phyloP scores from a whole-genome alignment of 78 protist species.

The Emiliania huxleyi region DNA sequence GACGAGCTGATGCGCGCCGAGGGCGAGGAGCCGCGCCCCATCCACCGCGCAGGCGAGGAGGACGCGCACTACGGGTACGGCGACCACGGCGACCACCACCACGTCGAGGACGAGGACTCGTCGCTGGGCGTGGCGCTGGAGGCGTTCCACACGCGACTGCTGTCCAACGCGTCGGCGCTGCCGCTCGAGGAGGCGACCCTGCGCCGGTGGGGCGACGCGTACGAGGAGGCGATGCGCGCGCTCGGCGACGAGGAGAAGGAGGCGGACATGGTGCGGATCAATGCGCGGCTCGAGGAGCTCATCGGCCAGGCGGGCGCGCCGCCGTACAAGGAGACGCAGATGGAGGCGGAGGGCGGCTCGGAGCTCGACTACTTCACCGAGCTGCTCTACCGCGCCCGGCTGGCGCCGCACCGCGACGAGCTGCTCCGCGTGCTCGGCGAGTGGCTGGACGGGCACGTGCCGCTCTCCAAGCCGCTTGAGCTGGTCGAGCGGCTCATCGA shows the following conservation, averaged over 20 bases:
- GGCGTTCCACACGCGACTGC: neutral
- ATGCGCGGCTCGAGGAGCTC: neutral
- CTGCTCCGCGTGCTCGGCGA: neutral
- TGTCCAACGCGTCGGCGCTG: neutral
- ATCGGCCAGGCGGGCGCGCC: neutral
- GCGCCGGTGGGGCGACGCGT: neutral
- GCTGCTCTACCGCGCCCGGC: neutral
- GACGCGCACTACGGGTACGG: neutral
- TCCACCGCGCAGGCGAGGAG: neutral
- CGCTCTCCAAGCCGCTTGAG: neutral
- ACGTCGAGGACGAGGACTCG: neutral
- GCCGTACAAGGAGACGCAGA: neutral
- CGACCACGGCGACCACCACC: neutral
- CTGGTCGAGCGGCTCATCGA: neutral
- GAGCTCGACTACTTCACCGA: neutral
- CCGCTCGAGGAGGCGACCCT: neutral
- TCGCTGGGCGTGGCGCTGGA: neutral
- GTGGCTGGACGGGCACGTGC: neutral
- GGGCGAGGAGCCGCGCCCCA: neutral
- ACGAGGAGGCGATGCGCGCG: neutral
- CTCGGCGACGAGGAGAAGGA: neutral
- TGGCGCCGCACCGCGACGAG: neutral
- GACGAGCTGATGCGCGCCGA: neutral
- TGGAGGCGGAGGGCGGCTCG: neutral
- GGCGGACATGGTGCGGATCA: neutral